phyloP scores from a whole-genome alignment of 495 filamentous ascomycete species.

The Aspergillus indologenus region DNA sequence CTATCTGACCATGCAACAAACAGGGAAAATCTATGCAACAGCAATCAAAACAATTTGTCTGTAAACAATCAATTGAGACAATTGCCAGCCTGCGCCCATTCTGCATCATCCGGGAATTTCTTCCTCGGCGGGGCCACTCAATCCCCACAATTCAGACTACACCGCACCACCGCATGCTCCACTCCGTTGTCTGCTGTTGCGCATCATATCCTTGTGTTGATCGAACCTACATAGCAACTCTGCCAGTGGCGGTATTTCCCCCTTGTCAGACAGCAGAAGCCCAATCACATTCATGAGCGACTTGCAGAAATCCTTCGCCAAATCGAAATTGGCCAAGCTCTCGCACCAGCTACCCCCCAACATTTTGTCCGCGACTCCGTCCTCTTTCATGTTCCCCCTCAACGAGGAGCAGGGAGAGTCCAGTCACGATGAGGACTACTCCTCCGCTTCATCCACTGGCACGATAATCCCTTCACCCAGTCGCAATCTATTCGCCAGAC shows the following conservation, averaged over 20 bases:
- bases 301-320: conserved; percentile 79
- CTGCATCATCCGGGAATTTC: background rate
- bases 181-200: background rate
- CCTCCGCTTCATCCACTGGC: conserved; percentile 80
- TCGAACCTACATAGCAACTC: background rate
- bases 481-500: conserved; percentile 68
- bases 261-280: background rate
- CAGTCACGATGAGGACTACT: conserved; percentile 70
- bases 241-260: background rate
- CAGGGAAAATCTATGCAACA: background rate
- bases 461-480: conserved; percentile 80
- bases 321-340: conserved; percentile 66
- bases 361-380: background rate
- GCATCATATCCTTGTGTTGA: background rate
- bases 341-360: conserved; percentile 54
- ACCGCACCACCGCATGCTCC: conserved; percentile 5
- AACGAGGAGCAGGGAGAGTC: conserved; percentile 14
- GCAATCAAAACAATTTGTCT: no score
- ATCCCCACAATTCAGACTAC: background rate
- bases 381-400: conserved; percentile 27
- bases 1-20: background rate
- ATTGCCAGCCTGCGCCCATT: background rate
- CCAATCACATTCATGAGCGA: conserved; percentile 65
- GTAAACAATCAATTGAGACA: no score
- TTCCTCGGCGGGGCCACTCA: background rate